Evolutionary conservation across 768 basidiomycete genomes (phyloP).

Genomic region (Coprinopsis sp.): DNA sequence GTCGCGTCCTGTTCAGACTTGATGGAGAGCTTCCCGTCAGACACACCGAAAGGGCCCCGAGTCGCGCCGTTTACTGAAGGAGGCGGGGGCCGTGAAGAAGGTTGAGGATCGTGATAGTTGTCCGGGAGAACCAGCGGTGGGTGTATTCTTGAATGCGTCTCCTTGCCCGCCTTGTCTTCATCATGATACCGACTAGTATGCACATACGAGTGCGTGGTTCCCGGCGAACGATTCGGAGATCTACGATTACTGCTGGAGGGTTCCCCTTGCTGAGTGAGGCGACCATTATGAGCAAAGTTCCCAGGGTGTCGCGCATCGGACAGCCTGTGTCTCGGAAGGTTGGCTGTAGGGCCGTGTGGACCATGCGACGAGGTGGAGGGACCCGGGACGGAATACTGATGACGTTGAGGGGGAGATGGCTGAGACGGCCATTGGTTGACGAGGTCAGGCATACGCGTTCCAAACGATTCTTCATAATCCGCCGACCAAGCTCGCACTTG

Average conservation of each 20-base stretch:
- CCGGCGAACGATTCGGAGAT: constrained; percentile 26
- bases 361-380: constrained; percentile 8
- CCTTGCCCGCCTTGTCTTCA: constrained; percentile 19
- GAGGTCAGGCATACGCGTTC: constrained; percentile 51
- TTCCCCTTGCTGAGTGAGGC: constrained; percentile 26
- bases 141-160: neutral
- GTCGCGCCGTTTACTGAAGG: neutral
- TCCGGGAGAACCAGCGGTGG: neutral
- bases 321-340: constrained; percentile 25
- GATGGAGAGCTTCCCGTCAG: constrained; percentile 3
- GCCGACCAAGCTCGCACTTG: constrained; percentile 53
- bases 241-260: constrained; percentile 19
- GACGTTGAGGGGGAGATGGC: constrained; percentile 32
- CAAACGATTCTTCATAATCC: constrained; percentile 65
- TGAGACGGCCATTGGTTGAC: constrained; percentile 35
- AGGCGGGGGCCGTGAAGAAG: neutral
- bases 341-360: constrained; percentile 18
- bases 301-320: constrained; percentile 28
- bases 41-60: neutral
- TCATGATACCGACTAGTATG: constrained; percentile 32
- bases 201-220: constrained; percentile 16
- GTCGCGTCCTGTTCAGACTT: constrained; percentile 7
- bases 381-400: constrained; percentile 20
- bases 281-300: constrained; percentile 19
- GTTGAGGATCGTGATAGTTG: neutral